Evolutionary conservation across 495 filamentous ascomycete genomes (phyloP).

Genomic region (Astrothelium subdiscretum): DNA sequence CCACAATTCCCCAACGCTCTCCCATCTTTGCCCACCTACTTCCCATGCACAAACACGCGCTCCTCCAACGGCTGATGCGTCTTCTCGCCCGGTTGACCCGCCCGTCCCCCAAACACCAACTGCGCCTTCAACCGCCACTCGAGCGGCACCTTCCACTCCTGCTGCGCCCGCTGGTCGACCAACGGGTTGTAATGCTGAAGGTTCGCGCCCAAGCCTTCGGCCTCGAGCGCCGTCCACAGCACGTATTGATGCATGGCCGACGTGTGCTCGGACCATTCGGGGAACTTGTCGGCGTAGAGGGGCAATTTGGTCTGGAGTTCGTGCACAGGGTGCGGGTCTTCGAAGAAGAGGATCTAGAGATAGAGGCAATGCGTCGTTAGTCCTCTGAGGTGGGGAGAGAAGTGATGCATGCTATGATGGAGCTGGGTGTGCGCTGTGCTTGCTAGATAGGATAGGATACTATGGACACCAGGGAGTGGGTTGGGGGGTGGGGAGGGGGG

Average conservation of each 20-base stretch:
- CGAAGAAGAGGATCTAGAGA: conserved; percentile 50
- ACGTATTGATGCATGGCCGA: conserved; percentile 57
- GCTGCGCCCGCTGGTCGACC: conserved; percentile 44
- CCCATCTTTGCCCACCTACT: conserved; percentile 1
- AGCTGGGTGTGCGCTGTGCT: no score
- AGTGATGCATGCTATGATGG: no score
- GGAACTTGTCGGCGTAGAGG: conserved; percentile 51
- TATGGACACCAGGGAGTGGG: background rate
- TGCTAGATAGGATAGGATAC: no score
- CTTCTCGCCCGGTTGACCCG: conserved; percentile 41
- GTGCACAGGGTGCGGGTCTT: conserved; percentile 41
- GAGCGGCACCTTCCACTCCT: conserved; percentile 45
- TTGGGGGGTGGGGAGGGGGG: background rate
- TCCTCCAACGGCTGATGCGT: conserved; percentile 42
- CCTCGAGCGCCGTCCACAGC: conserved; percentile 54
- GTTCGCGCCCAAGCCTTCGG: conserved; percentile 60
- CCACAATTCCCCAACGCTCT: background rate
- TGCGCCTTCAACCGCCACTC: conserved; percentile 46
- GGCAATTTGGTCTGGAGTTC: conserved; percentile 42
- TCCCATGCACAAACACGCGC: conserved; percentile 33
- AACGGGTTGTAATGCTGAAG: conserved; percentile 67
- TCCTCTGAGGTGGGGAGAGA: no score
- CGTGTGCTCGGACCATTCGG: conserved; percentile 48
- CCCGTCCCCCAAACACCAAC: conserved; percentile 21
- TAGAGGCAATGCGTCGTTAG: background rate